phyloP scores from a whole-genome alignment of 1,284 basidiomycete genomes.

The Rhodofomes roseus region DNA sequence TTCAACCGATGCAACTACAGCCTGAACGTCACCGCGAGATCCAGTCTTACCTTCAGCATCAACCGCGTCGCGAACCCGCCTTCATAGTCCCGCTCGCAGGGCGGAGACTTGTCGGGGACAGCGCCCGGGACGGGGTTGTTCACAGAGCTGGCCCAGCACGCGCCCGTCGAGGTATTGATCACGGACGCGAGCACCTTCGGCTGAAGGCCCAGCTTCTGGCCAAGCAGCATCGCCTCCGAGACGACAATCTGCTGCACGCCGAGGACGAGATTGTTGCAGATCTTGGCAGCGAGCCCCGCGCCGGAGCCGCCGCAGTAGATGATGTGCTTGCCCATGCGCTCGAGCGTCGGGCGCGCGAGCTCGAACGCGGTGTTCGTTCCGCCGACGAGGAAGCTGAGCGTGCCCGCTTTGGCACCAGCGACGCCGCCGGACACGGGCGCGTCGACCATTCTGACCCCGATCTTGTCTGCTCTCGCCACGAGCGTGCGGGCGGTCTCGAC shows the following conservation, averaged over 20 bases:
- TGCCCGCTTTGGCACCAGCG: constrained; percentile 79
- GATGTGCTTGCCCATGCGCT: constrained; percentile 78
- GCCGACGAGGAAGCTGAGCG: constrained; percentile 90
- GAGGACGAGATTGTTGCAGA: constrained; percentile 82
- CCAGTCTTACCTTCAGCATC: constrained; percentile 69
- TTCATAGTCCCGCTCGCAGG: constrained; percentile 80
- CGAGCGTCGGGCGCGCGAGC: constrained; percentile 56
- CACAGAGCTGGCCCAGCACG: constrained; percentile 80
- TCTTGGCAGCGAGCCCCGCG: constrained; percentile 83
- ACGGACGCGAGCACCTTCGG: constrained; percentile 74
- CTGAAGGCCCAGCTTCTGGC: constrained; percentile 72
- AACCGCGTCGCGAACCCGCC: constrained; percentile 82
- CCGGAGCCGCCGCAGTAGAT: constrained; percentile 87
- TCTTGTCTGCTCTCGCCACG: constrained; percentile 50
- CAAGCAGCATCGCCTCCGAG: constrained; percentile 84
- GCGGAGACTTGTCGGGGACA: constrained; percentile 67
- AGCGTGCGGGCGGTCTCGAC: constrained; percentile 68
- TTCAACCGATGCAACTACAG: too few species aligned
- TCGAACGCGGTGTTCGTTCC: constrained; percentile 59
- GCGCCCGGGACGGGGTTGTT: constrained; percentile 87
- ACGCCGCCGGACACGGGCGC: constrained; percentile 91
- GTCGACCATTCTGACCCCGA: constrained; percentile 80
- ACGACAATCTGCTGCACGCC: constrained; percentile 78
- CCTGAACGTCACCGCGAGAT: not conserved
- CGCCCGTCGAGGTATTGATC: constrained; percentile 80